Percentiles rank a stretch among this genome's conserved stretches.
These are phyloP conservation scores for Ramaria rubella DNA, from an alignment of 768 basidiomycete genomes.

Conservation along the genomic window DNA sequence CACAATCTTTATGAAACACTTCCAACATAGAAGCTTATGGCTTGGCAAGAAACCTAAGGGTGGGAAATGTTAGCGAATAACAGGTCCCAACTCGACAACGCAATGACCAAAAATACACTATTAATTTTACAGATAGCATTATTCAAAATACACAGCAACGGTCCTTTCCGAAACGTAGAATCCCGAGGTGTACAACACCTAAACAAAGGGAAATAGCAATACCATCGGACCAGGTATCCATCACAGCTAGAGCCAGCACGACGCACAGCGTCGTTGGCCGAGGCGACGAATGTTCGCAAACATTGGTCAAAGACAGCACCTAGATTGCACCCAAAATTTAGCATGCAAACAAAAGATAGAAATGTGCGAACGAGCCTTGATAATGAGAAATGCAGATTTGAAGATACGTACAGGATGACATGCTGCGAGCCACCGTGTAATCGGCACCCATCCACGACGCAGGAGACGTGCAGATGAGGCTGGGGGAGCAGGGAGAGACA, in stretches of 20 bases:
- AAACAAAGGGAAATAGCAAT: slow-evolving; percentile 33
- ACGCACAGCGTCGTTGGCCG: slow-evolving; percentile 22
- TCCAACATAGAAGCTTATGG: not conserved
- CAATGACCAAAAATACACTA: not conserved
- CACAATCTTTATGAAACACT: not conserved
- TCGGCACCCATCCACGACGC: too few species aligned
- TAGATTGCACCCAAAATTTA: not conserved
- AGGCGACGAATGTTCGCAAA: slow-evolving; percentile 20
- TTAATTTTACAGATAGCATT: not conserved
- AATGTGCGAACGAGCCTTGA: slow-evolving; percentile 6
- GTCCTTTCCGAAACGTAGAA: slow-evolving; percentile 15
- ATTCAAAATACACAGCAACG: slow-evolving; percentile 7
- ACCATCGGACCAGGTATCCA: slow-evolving; percentile 41
- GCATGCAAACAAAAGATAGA: not conserved
- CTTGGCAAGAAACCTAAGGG: too few species aligned
- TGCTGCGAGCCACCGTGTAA: not conserved
- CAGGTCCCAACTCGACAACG: too few species aligned
- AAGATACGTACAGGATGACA: not conserved
- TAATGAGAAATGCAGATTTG: slow-evolving; percentile 9
- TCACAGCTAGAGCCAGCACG: slow-evolving; percentile 33
- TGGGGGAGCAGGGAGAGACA: slow-evolving; percentile 7
- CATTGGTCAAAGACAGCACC: slow-evolving; percentile 20
- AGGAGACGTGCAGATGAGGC: not conserved
- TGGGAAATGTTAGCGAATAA: too few species aligned
- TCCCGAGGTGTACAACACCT: slow-evolving; percentile 33